Evolutionary conservation across 192 early-diverging fungal genomes (phyloP), one percentile per base, ranked within the genome.

Genomic region (Backusella tarrabulga): DNA sequence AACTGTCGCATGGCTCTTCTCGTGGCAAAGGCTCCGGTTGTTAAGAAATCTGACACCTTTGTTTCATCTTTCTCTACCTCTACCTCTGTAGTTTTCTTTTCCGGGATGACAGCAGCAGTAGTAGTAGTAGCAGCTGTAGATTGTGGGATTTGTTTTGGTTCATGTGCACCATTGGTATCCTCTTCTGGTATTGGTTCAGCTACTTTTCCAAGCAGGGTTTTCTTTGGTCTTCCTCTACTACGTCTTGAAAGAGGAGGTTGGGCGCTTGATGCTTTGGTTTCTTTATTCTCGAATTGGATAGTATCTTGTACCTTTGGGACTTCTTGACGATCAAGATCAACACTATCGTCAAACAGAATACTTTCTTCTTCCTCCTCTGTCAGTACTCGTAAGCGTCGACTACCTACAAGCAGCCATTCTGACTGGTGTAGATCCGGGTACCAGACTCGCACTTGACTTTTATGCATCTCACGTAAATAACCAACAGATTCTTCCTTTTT

Each of bases 381-480:
- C 26, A 82, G 7, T 14, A 82, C 15, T 42, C 79, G 63, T 42
- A 90, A 35, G 21, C 87, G 74, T 29, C 81, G 75, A 79, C 87
- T 88, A 29, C 83, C 87, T 15, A 82, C 79, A 8, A 74, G 56
- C 6, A 90, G 67, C 89, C 89, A 90, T 69, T 90, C 87, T 54
- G 83, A 75, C 6, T 84, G 69, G 9, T 79, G 79, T 75, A 84
- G 85, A 15, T 79, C 84, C 76, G 84, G 85, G 71, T 83, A 87
- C 56, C 81, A 85, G 14, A 90, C 80, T 34, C 79, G 63, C 12
- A 90, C 85, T 73, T 80, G 81, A 1, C 84, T 79, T 9, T 80
- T 38, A 23, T 81, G 71, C 79, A 87, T 76, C 17, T 85, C 84
- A 5, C 84, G 79, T 74, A 87, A 77, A 0, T 76, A 75, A 17